Evolutionary conservation across 73 alveolate genomes (phyloP), one percentile per base, ranked within the genome.

Genomic region (Blepharisma stoltei): DNA sequence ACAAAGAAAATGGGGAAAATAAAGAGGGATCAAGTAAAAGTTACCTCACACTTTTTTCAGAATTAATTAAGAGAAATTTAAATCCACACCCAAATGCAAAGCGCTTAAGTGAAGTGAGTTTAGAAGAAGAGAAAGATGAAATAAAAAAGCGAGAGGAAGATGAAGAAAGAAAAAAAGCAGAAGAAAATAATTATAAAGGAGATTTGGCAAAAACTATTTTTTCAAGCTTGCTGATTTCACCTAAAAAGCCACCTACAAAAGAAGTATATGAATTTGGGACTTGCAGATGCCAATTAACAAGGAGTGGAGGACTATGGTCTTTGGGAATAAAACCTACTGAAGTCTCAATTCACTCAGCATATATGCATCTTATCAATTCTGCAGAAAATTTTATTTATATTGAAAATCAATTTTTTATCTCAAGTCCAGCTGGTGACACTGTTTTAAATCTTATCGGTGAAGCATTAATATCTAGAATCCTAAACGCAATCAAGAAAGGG

Each of bases 381-480:
- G 69, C 99, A 11, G 54, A 96, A 81, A 88, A 89, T 81, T 94
- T 93, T 83, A 85, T 96, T 54, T 96, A 94, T 83, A 96, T 96
- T 6, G 99, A 96, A 81, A 94, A 96, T 77, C 96, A 96, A 86
- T 96, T 96, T 91, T 96, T 94, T 70, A 85, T 90, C 80, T 86
- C 90, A 6, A 91, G 91, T 37, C 82, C 90, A 68, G 97, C 88
- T 50, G 82, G 88, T 37, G 77, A 55, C 21, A 8, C 20, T 6
- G 92, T 94, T 14, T 82, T 87, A 75, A 94, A 94, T 78, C 25
- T 54, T 55, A 89, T 94, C 6, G 99, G 94, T 14, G 75, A 48
- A 32, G 89, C 95, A 32, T 75, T 94, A 38, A 79, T 85, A 27
- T 85, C 86, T 49, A 89, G 97, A 86, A 94, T 94, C 9, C 66